A percentile compares a stretch with the other conserved stretches of the same genome.
These are phyloP conservation scores for Saksenaea vasiformis DNA, from an alignment of 371 early-diverging fungal genomes.

Conservation along the genomic window DNA sequence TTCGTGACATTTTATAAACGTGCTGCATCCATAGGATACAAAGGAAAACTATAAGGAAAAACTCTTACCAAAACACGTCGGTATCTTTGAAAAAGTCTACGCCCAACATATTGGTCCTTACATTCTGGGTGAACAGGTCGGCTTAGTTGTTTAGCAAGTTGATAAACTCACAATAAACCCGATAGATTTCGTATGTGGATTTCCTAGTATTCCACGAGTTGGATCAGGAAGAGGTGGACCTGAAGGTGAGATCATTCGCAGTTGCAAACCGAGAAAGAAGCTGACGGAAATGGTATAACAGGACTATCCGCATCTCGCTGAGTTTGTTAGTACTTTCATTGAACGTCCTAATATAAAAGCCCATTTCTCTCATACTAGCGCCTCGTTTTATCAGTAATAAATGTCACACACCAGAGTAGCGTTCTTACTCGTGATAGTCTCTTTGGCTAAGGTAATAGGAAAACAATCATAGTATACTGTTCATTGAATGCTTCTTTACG, in stretches of 20 bases:
- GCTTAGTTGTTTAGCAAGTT: no score
- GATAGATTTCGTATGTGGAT: conserved; percentile 28
- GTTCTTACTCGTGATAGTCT: no score
- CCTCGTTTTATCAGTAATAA: background rate
- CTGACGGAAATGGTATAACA: background rate
- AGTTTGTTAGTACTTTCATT: conserved; percentile 24
- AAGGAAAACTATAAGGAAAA: background rate
- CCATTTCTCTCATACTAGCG: background rate
- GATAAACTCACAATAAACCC: background rate
- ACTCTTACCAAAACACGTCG: no score
- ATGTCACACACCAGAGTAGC: no score
- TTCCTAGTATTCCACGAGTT: conserved; percentile 23
- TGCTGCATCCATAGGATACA: background rate
- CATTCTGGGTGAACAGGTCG: conserved; percentile 23
- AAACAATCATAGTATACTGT: no score
- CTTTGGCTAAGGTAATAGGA: no score
- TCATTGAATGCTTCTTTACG: no score
- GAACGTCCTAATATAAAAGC: conserved; percentile 22
- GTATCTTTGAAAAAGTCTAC: conserved; percentile 11
- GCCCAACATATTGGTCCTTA: conserved; percentile 21
- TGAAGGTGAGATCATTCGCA: background rate
- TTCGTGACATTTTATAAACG: no score
- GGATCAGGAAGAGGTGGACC: conserved; percentile 11
- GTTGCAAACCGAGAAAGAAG: background rate
- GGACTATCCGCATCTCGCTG: conserved; percentile 23